Evolutionary conservation across 257 asterid genomes (phyloP).

Genomic region (Linaria vulgaris): DNA sequence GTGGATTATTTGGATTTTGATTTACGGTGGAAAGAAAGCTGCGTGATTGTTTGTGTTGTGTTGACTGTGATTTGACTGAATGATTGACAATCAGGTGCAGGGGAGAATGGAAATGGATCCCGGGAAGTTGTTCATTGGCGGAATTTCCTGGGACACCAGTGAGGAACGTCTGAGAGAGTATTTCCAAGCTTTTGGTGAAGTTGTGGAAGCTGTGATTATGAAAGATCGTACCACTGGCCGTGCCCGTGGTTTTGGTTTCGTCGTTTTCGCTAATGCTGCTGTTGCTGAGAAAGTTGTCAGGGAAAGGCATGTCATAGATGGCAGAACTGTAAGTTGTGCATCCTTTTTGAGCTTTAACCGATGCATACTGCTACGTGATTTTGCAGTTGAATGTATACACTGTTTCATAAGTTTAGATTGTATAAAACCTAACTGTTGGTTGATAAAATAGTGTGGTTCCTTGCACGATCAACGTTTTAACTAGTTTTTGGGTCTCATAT

Average conservation of each 20-base stretch:
- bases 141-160: constrained; percentile 53
- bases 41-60: not conserved
- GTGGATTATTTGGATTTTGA: not conserved
- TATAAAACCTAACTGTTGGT: not conserved
- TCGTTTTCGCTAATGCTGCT: constrained; percentile 43
- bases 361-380: not conserved
- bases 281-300: constrained; percentile 53
- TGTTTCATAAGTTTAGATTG: not conserved
- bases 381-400: not conserved
- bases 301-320: constrained; percentile 51
- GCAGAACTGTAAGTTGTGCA: constrained; percentile 42
- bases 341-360: not conserved
- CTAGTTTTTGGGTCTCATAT: too few relatives aligned
- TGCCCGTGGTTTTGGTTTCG: constrained; percentile 59
- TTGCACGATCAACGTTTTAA: too few relatives aligned
- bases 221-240: constrained; percentile 57
- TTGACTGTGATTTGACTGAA: constrained; percentile 24
- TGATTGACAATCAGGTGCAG: constrained; percentile 29
- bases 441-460: not conserved
- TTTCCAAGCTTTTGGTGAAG: constrained; percentile 48
- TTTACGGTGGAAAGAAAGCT: too few relatives aligned
- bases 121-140: constrained; percentile 56
- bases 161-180: constrained; percentile 50
- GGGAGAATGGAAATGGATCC: constrained; percentile 48
- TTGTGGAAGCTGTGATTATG: constrained; percentile 54